Percentiles rank a stretch among this genome's conserved stretches.
phyloP scores from a whole-genome alignment of 2,329 filamentous ascomycete species.

The Trichoderma pleuroti region DNA sequence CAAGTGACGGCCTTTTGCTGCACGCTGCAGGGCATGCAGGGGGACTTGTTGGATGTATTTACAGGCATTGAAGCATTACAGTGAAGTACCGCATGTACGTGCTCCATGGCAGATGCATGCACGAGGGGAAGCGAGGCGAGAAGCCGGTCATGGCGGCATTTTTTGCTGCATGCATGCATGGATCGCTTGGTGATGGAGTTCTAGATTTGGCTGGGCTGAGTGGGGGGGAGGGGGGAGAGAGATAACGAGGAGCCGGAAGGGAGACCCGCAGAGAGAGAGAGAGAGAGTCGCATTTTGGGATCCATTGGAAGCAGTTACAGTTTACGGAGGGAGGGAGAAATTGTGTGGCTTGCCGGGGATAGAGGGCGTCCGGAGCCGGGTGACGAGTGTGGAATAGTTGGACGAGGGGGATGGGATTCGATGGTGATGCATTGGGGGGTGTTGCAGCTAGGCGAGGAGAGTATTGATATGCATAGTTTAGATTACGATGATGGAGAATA shows the following conservation, averaged over 20 bases:
- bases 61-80: not conserved
- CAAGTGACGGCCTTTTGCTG: slow-evolving; percentile 5
- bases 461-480: not conserved
- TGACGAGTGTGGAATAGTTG: not conserved
- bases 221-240: not conserved
- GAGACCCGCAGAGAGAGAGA: not conserved
- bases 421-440: not conserved
- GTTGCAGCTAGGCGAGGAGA: not conserved
- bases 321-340: not conserved
- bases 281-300: not conserved
- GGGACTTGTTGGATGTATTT: not conserved
- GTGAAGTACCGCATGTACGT: not conserved
- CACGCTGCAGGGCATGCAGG: not conserved
- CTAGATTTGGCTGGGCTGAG: not conserved
- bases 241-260: not conserved
- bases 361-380: not conserved
- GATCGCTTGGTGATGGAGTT: not conserved
- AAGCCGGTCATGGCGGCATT: not conserved
- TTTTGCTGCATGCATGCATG: not conserved
- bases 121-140: not conserved
- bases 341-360: not conserved
- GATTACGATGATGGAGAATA: not conserved
- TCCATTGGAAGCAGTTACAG: not conserved
- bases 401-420: not conserved
- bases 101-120: not conserved